Base-by-base conservation (phyloP, 331 rosid species). In the Rhamnella rubrinervis region DNA sequence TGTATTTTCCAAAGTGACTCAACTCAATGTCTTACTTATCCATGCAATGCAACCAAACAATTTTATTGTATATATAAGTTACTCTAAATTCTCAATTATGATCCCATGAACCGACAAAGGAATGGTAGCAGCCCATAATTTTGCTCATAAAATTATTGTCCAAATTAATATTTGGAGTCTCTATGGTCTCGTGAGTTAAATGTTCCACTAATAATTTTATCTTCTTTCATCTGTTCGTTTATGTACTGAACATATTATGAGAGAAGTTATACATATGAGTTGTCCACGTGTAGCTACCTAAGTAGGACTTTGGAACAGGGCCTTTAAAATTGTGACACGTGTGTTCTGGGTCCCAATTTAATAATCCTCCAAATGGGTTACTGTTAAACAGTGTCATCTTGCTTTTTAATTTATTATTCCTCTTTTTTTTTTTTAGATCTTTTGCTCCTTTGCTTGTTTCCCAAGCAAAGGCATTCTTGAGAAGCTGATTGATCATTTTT, bases 381-480 rank as follows among this genome's bases (percentile, higher is more conserved):
- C 61, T 65, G 23, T 20, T n/a, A n/a, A n/a, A n/a, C n/a, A n/a
- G n/a, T n/a, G n/a, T 63, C 55, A 35, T 14, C 18, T 14, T 12
- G 0, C 66, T 49, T 61, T 57, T 62, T 39, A 1, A 6, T 44
- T 44, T 4, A 2, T 10, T 44, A 3, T 44, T 44, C 13, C n/a
- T n/a, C n/a, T n/a, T n/a, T 40, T 40, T 40, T 12, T 40, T 8
- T 40, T 40, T 39, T 0, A 23, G 23, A 23, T 39, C 41, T 65
- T 61, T 20, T 68, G 44, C 35, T 38, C n/a, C 58, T 72, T 75
- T 75, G 66, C 73, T 75, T 53, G 65, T 23, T 59, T 38, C 18
- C 68, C 35, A 76, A 67, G 84, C 76, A 79, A 78, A 65, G 75
- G 52, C 50, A 47, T 39, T 52, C 20, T 15, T 44, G 46, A 21